Percentiles rank a stretch among this genome's conserved stretches.
phyloP scores from a whole-genome alignment of 805 yeast species.

The Yarrowia hollandica region DNA sequence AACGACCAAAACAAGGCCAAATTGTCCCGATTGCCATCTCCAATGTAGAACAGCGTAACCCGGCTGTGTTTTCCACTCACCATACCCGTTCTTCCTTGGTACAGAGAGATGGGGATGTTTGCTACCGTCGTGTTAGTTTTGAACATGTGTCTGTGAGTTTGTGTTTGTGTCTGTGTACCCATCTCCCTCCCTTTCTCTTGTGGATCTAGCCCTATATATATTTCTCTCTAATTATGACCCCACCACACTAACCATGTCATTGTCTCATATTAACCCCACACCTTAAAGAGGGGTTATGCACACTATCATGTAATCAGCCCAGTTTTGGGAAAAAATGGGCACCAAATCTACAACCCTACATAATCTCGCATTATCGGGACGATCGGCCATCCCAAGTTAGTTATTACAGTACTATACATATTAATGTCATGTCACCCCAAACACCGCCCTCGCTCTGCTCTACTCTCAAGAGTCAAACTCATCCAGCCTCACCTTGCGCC shows the following conservation, averaged over 20 bases:
- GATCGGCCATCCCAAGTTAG: neutral
- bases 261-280: slow-evolving; percentile 19
- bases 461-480: slow-evolving; percentile 49
- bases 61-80: slow-evolving; percentile 2
- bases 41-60: slow-evolving; percentile 5
- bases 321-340: too few species aligned
- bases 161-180: neutral
- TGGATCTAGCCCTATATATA: too few species aligned
- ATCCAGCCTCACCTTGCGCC: slow-evolving; percentile 43
- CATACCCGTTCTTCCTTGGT: slow-evolving; percentile 8
- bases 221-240: too few species aligned
- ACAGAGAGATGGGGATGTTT: neutral
- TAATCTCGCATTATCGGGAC: slow-evolving; percentile 15
- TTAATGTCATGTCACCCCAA: too few species aligned
- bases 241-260: neutral
- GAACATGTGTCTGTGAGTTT: neutral
- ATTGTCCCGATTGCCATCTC: neutral
- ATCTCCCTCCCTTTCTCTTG: too few species aligned
- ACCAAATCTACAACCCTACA: neutral
- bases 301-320: too few species aligned
- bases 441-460: too few species aligned
- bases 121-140: neutral
- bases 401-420: slow-evolving; percentile 20
- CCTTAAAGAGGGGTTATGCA: slow-evolving; percentile 6
- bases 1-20: neutral